Evolutionary conservation across 768 basidiomycete genomes (phyloP).

Genomic region (Phlebiopsis gigantea): DNA sequence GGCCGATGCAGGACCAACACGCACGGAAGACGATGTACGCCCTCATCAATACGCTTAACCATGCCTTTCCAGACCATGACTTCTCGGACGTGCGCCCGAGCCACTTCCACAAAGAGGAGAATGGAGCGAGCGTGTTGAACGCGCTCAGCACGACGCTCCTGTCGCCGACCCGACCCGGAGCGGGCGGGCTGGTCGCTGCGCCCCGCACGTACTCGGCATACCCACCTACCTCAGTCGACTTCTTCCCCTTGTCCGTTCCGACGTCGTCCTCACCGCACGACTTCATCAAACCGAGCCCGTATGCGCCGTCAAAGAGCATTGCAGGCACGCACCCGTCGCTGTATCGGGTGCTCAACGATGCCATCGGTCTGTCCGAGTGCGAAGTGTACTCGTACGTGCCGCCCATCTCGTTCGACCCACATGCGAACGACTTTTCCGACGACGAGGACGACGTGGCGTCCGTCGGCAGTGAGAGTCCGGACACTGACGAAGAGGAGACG

Average conservation of each 20-base stretch:
- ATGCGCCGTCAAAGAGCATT: slow-evolving; percentile 65
- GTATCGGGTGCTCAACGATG: slow-evolving; percentile 83
- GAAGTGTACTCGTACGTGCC: slow-evolving; percentile 95
- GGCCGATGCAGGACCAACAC: slow-evolving; percentile 78
- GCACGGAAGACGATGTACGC: slow-evolving; percentile 92
- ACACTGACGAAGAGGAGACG: slow-evolving; percentile 64
- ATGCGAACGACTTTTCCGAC: slow-evolving; percentile 76
- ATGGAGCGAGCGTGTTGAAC: slow-evolving; percentile 71
- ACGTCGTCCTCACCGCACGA: slow-evolving; percentile 67
- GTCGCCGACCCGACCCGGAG: slow-evolving; percentile 62
- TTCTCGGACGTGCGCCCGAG: slow-evolving; percentile 89
- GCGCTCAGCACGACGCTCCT: slow-evolving; percentile 80
- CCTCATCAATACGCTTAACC: slow-evolving; percentile 93
- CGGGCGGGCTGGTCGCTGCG: slow-evolving; percentile 29
- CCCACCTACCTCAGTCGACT: slow-evolving; percentile 64
- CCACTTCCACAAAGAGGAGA: slow-evolving; percentile 81
- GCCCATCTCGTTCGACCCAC: slow-evolving; percentile 91
- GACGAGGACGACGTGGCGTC: slow-evolving; percentile 73
- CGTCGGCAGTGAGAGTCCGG: slow-evolving; percentile 55
- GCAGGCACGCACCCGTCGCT: slow-evolving; percentile 86
- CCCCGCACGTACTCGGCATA: slow-evolving; percentile 86
- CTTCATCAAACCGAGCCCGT: slow-evolving; percentile 50
- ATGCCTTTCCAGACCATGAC: slow-evolving; percentile 96
- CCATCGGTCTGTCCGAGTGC: slow-evolving; percentile 86
- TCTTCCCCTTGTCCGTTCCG: slow-evolving; percentile 72